Percentiles rank a stretch among this genome's conserved stretches.
Conservation (phyloP, 805 yeast genomes). For the Yarrowia sp. region DNA sequence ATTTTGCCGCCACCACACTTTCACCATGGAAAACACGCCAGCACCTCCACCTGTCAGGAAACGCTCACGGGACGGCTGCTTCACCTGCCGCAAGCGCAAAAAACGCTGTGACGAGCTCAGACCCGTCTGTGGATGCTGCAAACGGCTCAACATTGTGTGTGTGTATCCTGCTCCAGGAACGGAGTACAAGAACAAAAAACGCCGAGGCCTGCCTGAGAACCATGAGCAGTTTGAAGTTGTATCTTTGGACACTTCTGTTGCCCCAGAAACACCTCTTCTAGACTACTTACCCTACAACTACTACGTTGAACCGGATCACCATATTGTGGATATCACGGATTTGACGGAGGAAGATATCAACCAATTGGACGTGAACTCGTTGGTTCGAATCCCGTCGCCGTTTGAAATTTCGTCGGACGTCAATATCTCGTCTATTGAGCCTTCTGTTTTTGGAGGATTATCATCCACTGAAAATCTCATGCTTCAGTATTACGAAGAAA, state of each 20-base stretch:
- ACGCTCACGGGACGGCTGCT: conserved; percentile 54
- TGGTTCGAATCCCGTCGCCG: conserved; percentile 18
- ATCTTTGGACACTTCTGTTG: neutral
- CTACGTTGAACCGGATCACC: neutral
- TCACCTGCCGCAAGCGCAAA: conserved; percentile 73
- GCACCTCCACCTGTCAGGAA: neutral
- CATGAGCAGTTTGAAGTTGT: conserved; percentile 1
- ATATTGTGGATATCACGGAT: conserved; percentile 11
- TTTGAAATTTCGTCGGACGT: neutral
- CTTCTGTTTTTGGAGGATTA: neutral
- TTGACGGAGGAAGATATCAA: conserved; percentile 9
- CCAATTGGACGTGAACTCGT: conserved; percentile 13
- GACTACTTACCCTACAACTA: neutral
- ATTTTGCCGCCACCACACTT: neutral
- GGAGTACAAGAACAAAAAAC: conserved; percentile 47
- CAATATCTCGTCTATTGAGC: neutral
- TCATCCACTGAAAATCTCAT: conserved; percentile 31
- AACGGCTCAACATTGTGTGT: conserved; percentile 61
- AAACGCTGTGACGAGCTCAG: conserved; percentile 65
- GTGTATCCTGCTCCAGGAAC: conserved; percentile 73
- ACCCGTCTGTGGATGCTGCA: conserved; percentile 68
- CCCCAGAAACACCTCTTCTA: neutral
- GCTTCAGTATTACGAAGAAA: conserved; percentile 32
- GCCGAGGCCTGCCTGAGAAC: conserved; percentile 32
- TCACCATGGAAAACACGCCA: neutral